Evolutionary conservation across 352 stramenopile species (phyloP), one percentile per base, ranked within the genome.

Genomic region (Phytophthora lateralis): DNA sequence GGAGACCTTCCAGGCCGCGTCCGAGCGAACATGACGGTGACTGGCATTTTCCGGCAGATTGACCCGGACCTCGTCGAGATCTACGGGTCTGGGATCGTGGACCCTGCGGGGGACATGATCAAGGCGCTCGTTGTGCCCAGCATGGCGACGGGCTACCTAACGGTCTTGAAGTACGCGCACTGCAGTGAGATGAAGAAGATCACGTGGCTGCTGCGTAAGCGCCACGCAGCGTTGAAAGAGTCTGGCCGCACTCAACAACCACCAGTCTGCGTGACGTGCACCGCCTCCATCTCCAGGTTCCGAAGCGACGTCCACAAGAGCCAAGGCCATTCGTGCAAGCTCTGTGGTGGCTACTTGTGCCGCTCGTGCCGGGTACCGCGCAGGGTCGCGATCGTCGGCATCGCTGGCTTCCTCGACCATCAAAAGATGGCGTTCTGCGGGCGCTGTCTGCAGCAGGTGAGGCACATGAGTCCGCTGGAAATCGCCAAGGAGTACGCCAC

Each of bases 21-120:
- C 17, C 75, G 79, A 8, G 76, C 61, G 2, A 78, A 75, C 21
- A 57, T 85, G 48, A 84, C 79, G 14, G 49, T 76, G 27, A 82
- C 69, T 39, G 71, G 48, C n/a, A 69, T 89, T 56, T 85, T 78
- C 50, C 69, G 75, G 4, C 79, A 89, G 56, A 65, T 69, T 26
- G 54, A 21, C 0, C 60, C 73, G 2, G 70, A 79, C 38, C 55
- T 66, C 17, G 71, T 88, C 2, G 74, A 88, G 43, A 50, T 75
- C 11, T 84, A 80, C 59, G 58, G 69, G 8, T 63, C 55, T 6
- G 65, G 66, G 2, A 73, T 73, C 26, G 52, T 77, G 6, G 59
- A 79, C 15, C 55, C 61, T 3, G 51, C 48, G 0, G 68, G 73
- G 11, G 65, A 70, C 11, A 56, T 87, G 35, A 63, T 75, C 42